Conservation (phyloP, 306 rosid species). For the Leucaena leucocephala region DNA sequence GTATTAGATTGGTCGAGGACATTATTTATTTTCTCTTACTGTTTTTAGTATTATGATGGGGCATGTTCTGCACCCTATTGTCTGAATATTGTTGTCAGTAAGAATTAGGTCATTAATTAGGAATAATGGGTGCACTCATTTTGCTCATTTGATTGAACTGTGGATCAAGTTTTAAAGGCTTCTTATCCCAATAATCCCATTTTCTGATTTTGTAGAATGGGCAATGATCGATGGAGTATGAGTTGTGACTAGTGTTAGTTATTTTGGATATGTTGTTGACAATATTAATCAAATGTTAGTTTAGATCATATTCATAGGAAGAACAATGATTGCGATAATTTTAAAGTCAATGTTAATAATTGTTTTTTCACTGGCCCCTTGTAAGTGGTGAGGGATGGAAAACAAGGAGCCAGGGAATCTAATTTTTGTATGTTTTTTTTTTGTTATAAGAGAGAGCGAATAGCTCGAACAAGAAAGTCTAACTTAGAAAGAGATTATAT, state of each 20-base stretch:
- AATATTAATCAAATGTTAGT: background rate
- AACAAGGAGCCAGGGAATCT: too few species aligned
- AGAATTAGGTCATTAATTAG: background rate
- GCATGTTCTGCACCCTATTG: background rate
- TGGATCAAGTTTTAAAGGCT: background rate
- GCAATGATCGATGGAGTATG: background rate
- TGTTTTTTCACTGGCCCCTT: too few species aligned
- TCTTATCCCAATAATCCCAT: background rate
- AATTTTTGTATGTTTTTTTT: too few species aligned
- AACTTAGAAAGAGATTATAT: too few species aligned
- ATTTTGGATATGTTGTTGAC: background rate
- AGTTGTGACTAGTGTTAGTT: background rate
- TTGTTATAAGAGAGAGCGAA: too few species aligned
- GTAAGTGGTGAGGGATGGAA: too few species aligned
- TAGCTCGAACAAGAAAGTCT: too few species aligned
- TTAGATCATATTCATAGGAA: background rate
- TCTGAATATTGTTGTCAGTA: background rate
- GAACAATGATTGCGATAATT: background rate
- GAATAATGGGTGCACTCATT: background rate
- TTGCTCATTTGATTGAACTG: conserved; percentile 9
- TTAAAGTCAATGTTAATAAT: too few species aligned
- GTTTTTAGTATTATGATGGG: background rate
- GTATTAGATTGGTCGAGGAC: background rate
- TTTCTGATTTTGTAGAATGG: background rate
- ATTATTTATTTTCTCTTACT: background rate